A percentile compares a stretch with the other conserved stretches of the same genome.
Conservation (phyloP, 108 stramenopile genomes). For the Cyclotella atomus region DNA sequence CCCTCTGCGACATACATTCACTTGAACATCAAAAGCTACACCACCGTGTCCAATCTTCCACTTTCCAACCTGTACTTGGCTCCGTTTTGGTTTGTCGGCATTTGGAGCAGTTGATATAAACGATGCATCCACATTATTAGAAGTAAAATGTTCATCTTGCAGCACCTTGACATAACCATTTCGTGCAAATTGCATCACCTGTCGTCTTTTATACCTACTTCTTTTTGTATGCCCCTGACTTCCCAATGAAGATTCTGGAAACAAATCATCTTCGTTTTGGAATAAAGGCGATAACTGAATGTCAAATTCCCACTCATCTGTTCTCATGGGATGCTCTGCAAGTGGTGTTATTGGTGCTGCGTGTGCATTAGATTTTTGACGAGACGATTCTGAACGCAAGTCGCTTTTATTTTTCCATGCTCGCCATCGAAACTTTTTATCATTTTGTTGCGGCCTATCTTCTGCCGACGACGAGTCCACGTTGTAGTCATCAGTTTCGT, state of each 20-base stretch:
- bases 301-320: slow-evolving; percentile 56
- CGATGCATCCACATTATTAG: slow-evolving; percentile 14
- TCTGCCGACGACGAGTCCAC: not conserved
- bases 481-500: slow-evolving; percentile 19
- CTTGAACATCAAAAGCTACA: slow-evolving; percentile 53
- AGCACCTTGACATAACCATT: slow-evolving; percentile 55
- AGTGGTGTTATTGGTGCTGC: not conserved
- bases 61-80: slow-evolving; percentile 39
- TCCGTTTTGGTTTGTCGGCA: slow-evolving; percentile 11
- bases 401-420: slow-evolving; percentile 19
- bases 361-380: not conserved
- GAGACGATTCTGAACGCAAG: not conserved
- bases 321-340: slow-evolving; percentile 52
- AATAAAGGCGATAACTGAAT: slow-evolving; percentile 35
- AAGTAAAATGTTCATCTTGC: slow-evolving; percentile 12
- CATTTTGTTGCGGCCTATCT: not conserved
- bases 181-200: slow-evolving; percentile 49
- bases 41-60: slow-evolving; percentile 64
- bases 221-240: not conserved
- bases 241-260: slow-evolving; percentile 8
- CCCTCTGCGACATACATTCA: slow-evolving; percentile 4
- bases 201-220: slow-evolving; percentile 18
- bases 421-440: slow-evolving; percentile 12
- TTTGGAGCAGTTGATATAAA: slow-evolving; percentile 6
- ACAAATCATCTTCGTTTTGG: slow-evolving; percentile 30